These are phyloP conservation scores for Leucosporidium scottii DNA, from an alignment of 768 basidiomycete genomes.

Conservation along the genomic window DNA sequence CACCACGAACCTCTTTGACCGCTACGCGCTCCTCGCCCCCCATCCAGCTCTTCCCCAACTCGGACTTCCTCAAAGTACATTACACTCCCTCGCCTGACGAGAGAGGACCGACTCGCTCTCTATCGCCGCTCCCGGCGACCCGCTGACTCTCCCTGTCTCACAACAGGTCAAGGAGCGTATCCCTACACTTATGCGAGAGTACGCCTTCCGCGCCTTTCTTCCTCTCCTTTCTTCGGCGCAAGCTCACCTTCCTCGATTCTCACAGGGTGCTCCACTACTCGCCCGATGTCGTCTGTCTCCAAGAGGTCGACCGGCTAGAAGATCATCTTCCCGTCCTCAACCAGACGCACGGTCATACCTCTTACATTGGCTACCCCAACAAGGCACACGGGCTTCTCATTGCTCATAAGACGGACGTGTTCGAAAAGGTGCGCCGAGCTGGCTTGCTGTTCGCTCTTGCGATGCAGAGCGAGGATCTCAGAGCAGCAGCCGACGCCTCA, in stretches of 20 bases:
- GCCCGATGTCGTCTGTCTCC: conserved; percentile 28
- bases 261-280: conserved; percentile 24
- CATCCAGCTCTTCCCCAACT: conserved; percentile 21
- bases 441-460: too few species aligned
- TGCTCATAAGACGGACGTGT: conserved; percentile 11
- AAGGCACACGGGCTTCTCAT: conserved; percentile 31
- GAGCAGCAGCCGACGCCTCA: too few species aligned
- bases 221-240: background rate
- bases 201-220: background rate
- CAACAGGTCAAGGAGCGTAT: conserved; percentile 26
- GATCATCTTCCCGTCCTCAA: conserved; percentile 26
- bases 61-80: conserved; percentile 18
- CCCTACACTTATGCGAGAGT: conserved; percentile 25
- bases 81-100: background rate
- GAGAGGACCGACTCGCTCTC: background rate
- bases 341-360: conserved; percentile 15
- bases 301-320: conserved; percentile 28
- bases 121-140: too few species aligned
- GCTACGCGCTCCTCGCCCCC: background rate
- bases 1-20: background rate
- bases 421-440: background rate
- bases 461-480: too few species aligned
- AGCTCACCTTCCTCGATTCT: background rate
- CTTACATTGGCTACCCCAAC: conserved; percentile 30
- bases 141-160: too few species aligned